Evolutionary conservation across 1,139 yeast species (phyloP).

Genomic region (Candida sp.): DNA sequence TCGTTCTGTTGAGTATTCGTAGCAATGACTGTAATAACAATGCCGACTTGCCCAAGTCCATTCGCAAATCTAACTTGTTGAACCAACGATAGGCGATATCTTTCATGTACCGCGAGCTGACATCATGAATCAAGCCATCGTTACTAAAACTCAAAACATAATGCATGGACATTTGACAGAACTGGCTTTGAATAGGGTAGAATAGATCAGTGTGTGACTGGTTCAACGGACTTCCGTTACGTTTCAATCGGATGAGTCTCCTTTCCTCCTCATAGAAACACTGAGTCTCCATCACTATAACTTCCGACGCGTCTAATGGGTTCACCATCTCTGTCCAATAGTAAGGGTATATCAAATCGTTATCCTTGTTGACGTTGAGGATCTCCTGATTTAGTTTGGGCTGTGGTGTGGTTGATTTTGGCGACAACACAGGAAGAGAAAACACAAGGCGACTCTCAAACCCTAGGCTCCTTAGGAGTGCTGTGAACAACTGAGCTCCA

Average conservation of each 20-base stretch:
- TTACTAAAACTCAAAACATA: conserved; percentile 31
- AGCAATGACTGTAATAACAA: conserved; percentile 30
- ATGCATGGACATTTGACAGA: conserved; percentile 39
- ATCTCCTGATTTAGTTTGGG: conserved; percentile 28
- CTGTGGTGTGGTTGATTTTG: conserved; percentile 19
- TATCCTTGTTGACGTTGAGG: conserved; percentile 30
- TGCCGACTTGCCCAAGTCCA: conserved; percentile 32
- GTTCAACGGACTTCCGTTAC: conserved; percentile 15
- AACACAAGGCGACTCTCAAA: conserved; percentile 37
- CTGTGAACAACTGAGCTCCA: conserved; percentile 41
- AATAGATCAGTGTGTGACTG: conserved; percentile 21
- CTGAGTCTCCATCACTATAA: conserved; percentile 33
- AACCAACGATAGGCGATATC: conserved; percentile 39
- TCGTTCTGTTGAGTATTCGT: conserved; percentile 21
- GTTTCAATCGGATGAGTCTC: conserved; percentile 25
- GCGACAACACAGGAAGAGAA: conserved; percentile 35
- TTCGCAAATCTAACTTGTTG: conserved; percentile 32
- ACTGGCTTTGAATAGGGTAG: conserved; percentile 27
- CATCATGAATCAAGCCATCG: conserved; percentile 28
- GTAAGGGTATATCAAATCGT: conserved; percentile 42
- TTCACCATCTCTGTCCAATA: conserved; percentile 46
- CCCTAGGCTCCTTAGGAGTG: conserved; percentile 33
- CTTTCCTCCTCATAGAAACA: conserved; percentile 37
- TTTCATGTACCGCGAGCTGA: conserved; percentile 38
- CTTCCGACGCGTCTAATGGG: conserved; percentile 30